These are phyloP conservation scores for Hansfordia pulvinata DNA, from an alignment of 2,329 filamentous ascomycete genomes.

Conservation along the genomic window DNA sequence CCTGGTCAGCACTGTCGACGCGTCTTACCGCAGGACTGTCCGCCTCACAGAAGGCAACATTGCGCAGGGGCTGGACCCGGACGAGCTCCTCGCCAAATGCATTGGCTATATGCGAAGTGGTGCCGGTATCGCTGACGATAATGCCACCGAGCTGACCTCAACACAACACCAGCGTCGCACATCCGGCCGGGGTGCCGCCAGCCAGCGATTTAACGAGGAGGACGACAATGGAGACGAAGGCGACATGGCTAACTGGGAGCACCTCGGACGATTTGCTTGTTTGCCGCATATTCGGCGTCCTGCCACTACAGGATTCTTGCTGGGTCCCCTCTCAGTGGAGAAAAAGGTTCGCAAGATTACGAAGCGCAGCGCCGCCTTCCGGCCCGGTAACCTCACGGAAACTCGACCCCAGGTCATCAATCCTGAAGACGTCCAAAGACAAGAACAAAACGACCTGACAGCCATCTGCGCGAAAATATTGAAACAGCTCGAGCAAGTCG, in stretches of 20 bases:
- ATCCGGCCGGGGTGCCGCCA: slow-evolving; percentile 15
- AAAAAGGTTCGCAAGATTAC: slow-evolving; percentile 63
- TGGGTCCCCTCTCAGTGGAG: slow-evolving; percentile 80
- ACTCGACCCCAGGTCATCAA: slow-evolving; percentile 68
- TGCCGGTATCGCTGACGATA: slow-evolving; percentile 36
- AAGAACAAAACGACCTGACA: slow-evolving; percentile 70
- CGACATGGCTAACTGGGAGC: slow-evolving; percentile 74
- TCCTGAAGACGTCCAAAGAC: slow-evolving; percentile 58
- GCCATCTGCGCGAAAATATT: slow-evolving; percentile 66
- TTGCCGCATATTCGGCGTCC: slow-evolving; percentile 62
- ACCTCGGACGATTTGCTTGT: slow-evolving; percentile 66
- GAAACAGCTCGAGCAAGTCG: slow-evolving; percentile 38
- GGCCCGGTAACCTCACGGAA: slow-evolving; percentile 53
- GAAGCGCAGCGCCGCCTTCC: slow-evolving; percentile 58
- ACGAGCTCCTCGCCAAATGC: slow-evolving; percentile 85
- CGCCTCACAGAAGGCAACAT: slow-evolving; percentile 60
- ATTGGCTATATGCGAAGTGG: slow-evolving; percentile 74
- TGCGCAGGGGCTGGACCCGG: slow-evolving; percentile 68
- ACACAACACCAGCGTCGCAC: slow-evolving; percentile 32
- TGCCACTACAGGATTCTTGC: slow-evolving; percentile 66
- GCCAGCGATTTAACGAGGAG: slow-evolving; percentile 32
- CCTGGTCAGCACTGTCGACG: slow-evolving; percentile 66
- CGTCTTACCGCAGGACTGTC: slow-evolving; percentile 66
- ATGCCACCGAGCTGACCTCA: slow-evolving; percentile 34
- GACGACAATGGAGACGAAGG: slow-evolving; percentile 58